phyloP scores from a whole-genome alignment of 2,329 filamentous ascomycete genomes.

The Epichloe elymi region DNA sequence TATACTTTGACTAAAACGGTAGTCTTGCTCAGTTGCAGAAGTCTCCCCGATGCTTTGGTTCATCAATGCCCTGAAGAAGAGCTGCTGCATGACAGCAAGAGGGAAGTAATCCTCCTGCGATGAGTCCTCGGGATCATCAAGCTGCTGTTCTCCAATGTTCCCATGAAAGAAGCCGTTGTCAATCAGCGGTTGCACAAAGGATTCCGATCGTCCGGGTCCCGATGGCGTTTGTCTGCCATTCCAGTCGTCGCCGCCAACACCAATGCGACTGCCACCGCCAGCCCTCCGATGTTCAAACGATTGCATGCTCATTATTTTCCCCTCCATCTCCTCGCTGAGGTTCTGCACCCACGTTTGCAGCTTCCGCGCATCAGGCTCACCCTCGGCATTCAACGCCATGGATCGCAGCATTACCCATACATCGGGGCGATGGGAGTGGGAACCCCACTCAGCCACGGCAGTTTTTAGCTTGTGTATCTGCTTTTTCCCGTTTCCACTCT shows the following conservation, averaged over 20 bases:
- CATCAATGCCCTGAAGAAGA: constrained; percentile 37
- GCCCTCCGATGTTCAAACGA: constrained; percentile 25
- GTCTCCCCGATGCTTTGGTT: constrained; percentile 21
- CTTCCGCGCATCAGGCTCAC: constrained; percentile 27
- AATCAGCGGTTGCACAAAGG: constrained; percentile 1
- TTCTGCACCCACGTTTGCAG: constrained; percentile 43
- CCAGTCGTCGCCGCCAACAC: constrained; percentile 6
- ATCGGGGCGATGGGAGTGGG: constrained; percentile 24
- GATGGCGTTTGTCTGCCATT: constrained; percentile 12
- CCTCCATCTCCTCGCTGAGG: constrained; percentile 31
- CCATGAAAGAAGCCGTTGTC: not conserved
- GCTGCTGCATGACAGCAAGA: constrained; percentile 39
- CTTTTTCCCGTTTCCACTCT: constrained; percentile 27
- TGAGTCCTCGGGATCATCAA: constrained; percentile 5
- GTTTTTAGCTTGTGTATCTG: constrained; percentile 29
- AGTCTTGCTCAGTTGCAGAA: constrained; percentile 20
- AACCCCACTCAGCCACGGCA: constrained; percentile 23
- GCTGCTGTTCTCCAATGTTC: not conserved
- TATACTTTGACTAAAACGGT: constrained; percentile 38
- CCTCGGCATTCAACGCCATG: constrained; percentile 29
- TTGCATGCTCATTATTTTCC: constrained; percentile 31
- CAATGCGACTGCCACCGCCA: not conserved
- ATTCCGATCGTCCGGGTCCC: constrained; percentile 3
- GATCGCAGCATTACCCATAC: constrained; percentile 35
- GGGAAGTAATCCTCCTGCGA: constrained; percentile 27